These are phyloP conservation scores for Atkinsonella texensis DNA, from an alignment of 2,329 filamentous ascomycete genomes.

Conservation along the genomic window DNA sequence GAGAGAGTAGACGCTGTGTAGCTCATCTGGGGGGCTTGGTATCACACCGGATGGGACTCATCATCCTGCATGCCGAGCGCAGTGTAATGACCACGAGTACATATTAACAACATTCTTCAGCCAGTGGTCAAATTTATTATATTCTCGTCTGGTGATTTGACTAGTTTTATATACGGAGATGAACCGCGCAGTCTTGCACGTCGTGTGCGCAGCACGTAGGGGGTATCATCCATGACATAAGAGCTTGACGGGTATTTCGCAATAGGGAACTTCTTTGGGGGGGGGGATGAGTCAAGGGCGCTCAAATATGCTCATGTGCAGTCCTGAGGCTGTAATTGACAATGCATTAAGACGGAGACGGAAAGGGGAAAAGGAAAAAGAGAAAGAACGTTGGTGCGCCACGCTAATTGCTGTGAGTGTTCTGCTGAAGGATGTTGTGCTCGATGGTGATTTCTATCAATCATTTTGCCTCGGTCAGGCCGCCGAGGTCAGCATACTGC, in stretches of 20 bases:
- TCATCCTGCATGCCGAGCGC: too few species aligned
- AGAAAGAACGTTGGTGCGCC: too few species aligned
- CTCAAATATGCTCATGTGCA: background rate
- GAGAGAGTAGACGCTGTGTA: constrained; percentile 20
- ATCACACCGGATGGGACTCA: too few species aligned
- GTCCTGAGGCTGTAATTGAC: background rate
- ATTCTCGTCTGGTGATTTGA: background rate
- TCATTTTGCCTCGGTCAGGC: constrained; percentile 27
- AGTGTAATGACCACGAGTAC: too few species aligned
- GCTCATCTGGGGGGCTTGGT: too few species aligned
- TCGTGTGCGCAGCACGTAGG: background rate
- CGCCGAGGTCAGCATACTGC: constrained; percentile 34
- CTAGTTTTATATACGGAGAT: constrained; percentile 1
- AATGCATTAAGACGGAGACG: background rate
- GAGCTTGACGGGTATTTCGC: background rate
- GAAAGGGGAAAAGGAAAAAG: background rate
- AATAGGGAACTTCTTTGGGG: too few species aligned
- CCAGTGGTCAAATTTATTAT: too few species aligned
- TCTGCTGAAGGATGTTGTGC: background rate
- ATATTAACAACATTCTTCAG: background rate
- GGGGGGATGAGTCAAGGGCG: background rate
- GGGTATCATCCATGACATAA: constrained; percentile 4
- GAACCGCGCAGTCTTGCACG: background rate
- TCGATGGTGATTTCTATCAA: background rate
- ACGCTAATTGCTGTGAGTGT: background rate